These are phyloP conservation scores for Mycoemilia scoparia DNA, from an alignment of 192 early-diverging fungal genomes.

Conservation along the genomic window DNA sequence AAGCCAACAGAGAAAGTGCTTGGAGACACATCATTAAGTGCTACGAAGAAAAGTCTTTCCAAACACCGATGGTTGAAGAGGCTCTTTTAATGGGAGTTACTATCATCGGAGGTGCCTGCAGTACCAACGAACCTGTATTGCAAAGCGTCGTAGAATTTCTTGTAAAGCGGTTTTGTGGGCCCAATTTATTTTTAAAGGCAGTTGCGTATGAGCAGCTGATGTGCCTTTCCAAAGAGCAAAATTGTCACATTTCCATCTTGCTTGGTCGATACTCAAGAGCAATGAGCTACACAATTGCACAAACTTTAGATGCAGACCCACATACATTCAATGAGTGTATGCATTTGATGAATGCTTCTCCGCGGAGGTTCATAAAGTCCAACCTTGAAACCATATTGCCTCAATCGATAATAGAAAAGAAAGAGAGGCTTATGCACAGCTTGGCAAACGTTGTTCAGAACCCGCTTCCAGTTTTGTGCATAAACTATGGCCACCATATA, in stretches of 20 bases:
- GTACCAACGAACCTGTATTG: slow-evolving; percentile 9
- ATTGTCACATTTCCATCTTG: slow-evolving; percentile 7
- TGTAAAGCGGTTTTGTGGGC: slow-evolving; percentile 12
- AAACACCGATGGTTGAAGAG: slow-evolving; percentile 16
- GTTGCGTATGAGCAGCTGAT: slow-evolving; percentile 30
- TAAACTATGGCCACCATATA: slow-evolving; percentile 21
- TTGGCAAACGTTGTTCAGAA: slow-evolving; percentile 15
- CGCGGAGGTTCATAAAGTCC: slow-evolving; percentile 7
- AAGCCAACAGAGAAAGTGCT: slow-evolving; percentile 12
- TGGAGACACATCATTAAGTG: slow-evolving; percentile 7
- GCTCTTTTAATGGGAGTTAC: slow-evolving; percentile 19
- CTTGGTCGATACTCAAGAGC: slow-evolving; percentile 8
- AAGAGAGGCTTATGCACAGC: slow-evolving; percentile 10
- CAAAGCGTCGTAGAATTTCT: slow-evolving; percentile 10
- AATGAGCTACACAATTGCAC: slow-evolving; percentile 14
- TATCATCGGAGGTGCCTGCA: slow-evolving; percentile 13
- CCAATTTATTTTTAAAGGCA: slow-evolving; percentile 22
- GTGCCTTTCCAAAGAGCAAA: slow-evolving; percentile 9
- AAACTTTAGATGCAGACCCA: slow-evolving; percentile 5
- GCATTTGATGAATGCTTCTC: slow-evolving; percentile 13
- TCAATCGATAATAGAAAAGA: slow-evolving; percentile 8
- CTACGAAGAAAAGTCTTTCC: too few species aligned
- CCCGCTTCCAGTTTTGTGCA: slow-evolving; percentile 22
- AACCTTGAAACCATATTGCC: slow-evolving; percentile 16
- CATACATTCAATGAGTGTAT: slow-evolving; percentile 17